Evolutionary conservation across 441 rosid species (phyloP), one percentile per base, ranked within the genome.

Genomic region (Gossypium laxum): DNA sequence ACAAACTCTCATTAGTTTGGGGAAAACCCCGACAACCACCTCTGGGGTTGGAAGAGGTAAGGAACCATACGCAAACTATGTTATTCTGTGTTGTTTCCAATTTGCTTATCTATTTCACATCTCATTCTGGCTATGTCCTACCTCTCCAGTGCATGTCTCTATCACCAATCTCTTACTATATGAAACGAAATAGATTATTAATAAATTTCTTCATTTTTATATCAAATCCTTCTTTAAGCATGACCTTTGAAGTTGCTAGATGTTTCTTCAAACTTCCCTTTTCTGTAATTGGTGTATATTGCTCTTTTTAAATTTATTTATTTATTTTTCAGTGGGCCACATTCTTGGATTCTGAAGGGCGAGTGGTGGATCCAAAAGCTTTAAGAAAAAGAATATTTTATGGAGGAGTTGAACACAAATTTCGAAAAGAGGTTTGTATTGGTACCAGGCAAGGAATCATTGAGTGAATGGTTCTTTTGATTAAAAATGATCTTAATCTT

Each of bases 21-120:
- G 98, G 99, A 67, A 87, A 95, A 75, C 94, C 97, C 60, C 84
- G 99, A 77, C 97, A 89, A 72, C 79, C 89, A 47, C 91, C 91
- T n/a, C 79, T 92, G 82, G 87, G 88, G 21, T 72, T 57, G 64
- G 86, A 82, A 77, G 97, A 91, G 93, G 99, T 95, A 77, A 76
- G 79, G 57, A 52, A 43, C 64, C 17, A 41, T 55, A 22, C 6
- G 34, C 50, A 65, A 41, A 24, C 62, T 24, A 38, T 41, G 15
- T 32, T 63, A 22, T 43, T 19, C 26, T 26, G 28, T 47, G 17
- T 71, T 18, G 48, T 18, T 51, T 60, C 15, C 8, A 17, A 30
- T 68, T 52, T 30, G 26, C 60, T 28, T 67, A 30, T 30, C 24
- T 28, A 67, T 28, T 51, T 28, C 24, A 51, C 71, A 14, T 2